Percentiles rank a stretch among this genome's conserved stretches.
phyloP scores from a whole-genome alignment of 179 eudicot genomes.

The Silene coronaria region DNA sequence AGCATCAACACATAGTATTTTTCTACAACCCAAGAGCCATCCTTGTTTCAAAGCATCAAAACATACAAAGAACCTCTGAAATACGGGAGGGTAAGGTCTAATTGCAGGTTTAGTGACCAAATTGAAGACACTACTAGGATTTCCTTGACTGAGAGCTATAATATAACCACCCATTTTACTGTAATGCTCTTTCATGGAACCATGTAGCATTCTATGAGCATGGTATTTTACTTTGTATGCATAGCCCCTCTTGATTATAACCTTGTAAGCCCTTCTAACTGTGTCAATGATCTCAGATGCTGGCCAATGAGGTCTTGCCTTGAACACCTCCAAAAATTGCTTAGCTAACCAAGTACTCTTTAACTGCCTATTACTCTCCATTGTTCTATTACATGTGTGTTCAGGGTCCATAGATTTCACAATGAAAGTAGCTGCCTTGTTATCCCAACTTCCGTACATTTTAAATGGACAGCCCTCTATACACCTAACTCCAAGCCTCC shows the following conservation, averaged over 20 bases:
- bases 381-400: not conserved
- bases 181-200: not conserved
- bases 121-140: not conserved
- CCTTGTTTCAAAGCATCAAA: not conserved
- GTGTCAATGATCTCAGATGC: not conserved
- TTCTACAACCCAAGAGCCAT: not conserved
- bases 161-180: not conserved
- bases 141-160: not conserved
- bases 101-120: not conserved
- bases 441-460: not conserved
- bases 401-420: not conserved
- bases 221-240: not conserved
- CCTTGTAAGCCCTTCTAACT: not conserved
- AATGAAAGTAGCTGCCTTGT: not conserved
- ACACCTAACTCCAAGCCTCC: not conserved
- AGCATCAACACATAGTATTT: no score
- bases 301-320: constrained; percentile 1
- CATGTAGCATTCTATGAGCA: not conserved
- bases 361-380: not conserved
- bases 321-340: constrained; percentile 3
- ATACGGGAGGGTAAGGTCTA: not conserved
- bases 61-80: not conserved
- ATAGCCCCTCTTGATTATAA: not conserved
- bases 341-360: not conserved
- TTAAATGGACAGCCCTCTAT: not conserved